phyloP scores from a whole-genome alignment of 2,329 filamentous ascomycete genomes.

The Lecanicillium sp. region DNA sequence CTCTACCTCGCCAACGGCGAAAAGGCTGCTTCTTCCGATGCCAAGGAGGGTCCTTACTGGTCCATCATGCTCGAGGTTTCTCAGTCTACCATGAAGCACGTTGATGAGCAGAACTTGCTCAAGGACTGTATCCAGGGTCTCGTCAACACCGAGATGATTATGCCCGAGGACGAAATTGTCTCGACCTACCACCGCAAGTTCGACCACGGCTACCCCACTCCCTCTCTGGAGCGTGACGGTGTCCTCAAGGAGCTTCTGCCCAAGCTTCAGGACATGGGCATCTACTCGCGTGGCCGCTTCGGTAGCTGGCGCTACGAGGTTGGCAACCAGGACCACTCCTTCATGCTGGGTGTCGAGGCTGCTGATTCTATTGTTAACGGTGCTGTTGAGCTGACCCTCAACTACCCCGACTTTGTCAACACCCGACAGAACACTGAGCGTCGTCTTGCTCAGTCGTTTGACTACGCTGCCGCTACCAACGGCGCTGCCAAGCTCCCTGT shows the following conservation, averaged over 20 bases:
- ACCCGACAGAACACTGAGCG: conserved; percentile 50
- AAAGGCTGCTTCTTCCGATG: conserved; percentile 62
- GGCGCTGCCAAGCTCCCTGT: conserved; percentile 27
- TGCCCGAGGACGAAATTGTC: conserved; percentile 85
- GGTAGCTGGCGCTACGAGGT: conserved; percentile 97
- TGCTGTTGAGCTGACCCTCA: conserved; percentile 83
- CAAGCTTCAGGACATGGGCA: conserved; percentile 82
- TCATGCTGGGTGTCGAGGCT: conserved; percentile 94
- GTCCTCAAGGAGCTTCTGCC: conserved; percentile 88
- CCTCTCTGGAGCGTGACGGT: conserved; percentile 87
- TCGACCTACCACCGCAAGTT: conserved; percentile 98
- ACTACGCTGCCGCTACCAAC: conserved; percentile 24
- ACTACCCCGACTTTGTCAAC: conserved; percentile 97
- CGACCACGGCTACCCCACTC: conserved; percentile 96
- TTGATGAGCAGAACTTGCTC: conserved; percentile 76
- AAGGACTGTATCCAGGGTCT: conserved; percentile 91
- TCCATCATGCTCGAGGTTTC: conserved; percentile 99
- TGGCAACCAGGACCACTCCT: conserved; percentile 95
- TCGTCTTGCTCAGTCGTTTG: conserved; percentile 36
- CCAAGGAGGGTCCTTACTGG: conserved; percentile 93
- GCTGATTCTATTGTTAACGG: conserved; percentile 85
- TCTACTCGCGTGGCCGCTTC: conserved; percentile 93
- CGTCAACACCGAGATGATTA: conserved; percentile 96
- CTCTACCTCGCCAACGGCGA: conserved; percentile 78
- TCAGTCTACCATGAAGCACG: conserved; percentile 90